phyloP scores from a whole-genome alignment of 768 basidiomycete species.

The Mycena vitilis region DNA sequence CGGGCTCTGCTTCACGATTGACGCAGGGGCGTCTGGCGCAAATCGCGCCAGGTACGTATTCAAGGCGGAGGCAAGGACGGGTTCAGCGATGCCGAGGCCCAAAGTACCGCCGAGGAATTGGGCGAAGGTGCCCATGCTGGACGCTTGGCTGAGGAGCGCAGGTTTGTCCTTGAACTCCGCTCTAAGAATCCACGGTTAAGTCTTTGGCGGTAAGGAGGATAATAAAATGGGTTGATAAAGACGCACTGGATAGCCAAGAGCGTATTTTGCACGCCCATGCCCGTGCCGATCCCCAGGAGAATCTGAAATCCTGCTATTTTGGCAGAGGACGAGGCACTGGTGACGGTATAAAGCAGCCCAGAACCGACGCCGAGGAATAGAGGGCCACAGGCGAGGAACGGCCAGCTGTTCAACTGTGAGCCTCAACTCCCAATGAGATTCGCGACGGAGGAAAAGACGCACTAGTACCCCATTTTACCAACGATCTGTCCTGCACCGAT shows the following conservation, averaged over 20 bases:
- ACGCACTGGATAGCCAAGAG: slow-evolving; percentile 33
- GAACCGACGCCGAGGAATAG: slow-evolving; percentile 30
- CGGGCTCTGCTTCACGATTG: slow-evolving; percentile 22
- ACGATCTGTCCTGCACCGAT: slow-evolving; percentile 22
- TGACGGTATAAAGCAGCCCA: slow-evolving; percentile 27
- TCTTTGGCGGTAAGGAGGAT: neutral
- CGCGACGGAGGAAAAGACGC: neutral
- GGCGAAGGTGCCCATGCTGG: slow-evolving; percentile 30
- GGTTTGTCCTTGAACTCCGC: slow-evolving; percentile 28
- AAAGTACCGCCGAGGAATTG: slow-evolving; percentile 34
- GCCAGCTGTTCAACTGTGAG: slow-evolving; percentile 15
- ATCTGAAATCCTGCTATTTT: slow-evolving; percentile 30
- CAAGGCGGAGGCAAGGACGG: slow-evolving; percentile 28
- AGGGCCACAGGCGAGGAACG: slow-evolving; percentile 16
- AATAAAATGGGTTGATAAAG: neutral
- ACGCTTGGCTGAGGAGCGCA: slow-evolving; percentile 26
- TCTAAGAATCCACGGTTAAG: neutral
- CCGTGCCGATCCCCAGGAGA: slow-evolving; percentile 31
- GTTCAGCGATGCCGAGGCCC: slow-evolving; percentile 26
- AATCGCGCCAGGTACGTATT: slow-evolving; percentile 18
- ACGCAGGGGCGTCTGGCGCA: slow-evolving; percentile 30
- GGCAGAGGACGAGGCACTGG: slow-evolving; percentile 1
- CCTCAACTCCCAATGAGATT: too few relatives aligned
- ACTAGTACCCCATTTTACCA: slow-evolving; percentile 26
- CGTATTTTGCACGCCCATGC: slow-evolving; percentile 36